phyloP scores from a whole-genome alignment of 148 eudicot genomes.

The Simmondsia chinensis region DNA sequence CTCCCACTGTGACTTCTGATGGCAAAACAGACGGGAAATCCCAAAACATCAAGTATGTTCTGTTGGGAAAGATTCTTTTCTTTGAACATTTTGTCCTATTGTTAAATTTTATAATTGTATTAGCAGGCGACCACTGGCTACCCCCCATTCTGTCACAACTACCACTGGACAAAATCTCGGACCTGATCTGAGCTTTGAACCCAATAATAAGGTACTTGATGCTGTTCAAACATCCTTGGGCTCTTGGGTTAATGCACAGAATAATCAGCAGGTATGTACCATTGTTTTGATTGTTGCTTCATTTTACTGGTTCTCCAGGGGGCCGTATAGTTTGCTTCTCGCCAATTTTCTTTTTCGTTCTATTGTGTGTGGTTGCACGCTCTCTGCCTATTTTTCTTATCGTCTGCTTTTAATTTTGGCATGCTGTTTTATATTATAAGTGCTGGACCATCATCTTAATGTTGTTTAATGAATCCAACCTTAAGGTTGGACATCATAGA shows the following conservation, averaged over 20 bases:
- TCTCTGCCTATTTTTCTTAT: too few relatives aligned
- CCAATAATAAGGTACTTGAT: constrained; percentile 35
- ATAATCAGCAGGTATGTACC: constrained; percentile 48
- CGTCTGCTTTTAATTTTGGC: too few relatives aligned
- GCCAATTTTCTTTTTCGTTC: too few relatives aligned
- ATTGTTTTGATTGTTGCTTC: constrained; percentile 5
- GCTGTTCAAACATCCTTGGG: constrained; percentile 38
- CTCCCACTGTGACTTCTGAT: constrained; percentile 45
- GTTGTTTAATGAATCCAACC: too few relatives aligned
- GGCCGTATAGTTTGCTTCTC: too few relatives aligned
- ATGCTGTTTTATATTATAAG: too few relatives aligned
- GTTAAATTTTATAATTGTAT: constrained; percentile 1
- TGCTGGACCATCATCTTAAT: too few relatives aligned
- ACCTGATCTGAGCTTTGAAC: constrained; percentile 29
- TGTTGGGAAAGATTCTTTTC: neutral
- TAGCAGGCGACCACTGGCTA: constrained; percentile 39
- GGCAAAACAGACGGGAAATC: constrained; percentile 30
- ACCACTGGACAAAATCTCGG: constrained; percentile 24
- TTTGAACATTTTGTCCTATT: neutral
- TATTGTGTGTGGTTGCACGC: too few relatives aligned
- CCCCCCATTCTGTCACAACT: constrained; percentile 21
- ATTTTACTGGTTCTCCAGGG: neutral
- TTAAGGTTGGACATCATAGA: too few relatives aligned
- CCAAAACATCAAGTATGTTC: constrained; percentile 40
- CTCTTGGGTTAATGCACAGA: constrained; percentile 45